Conservation (phyloP, 129 eudicot genomes). For the Scalesia atractyloides region DNA sequence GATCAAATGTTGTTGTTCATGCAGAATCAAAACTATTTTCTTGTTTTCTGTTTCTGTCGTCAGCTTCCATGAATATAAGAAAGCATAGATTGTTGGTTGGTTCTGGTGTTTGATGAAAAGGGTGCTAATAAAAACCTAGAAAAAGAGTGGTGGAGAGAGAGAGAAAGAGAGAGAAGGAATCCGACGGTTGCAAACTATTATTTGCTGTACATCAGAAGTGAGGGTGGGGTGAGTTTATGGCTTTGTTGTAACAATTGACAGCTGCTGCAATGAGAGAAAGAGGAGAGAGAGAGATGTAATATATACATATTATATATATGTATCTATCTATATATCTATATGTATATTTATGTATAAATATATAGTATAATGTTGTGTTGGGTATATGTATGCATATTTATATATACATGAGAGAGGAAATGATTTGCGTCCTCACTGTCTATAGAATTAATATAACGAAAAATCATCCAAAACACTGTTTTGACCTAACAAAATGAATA, state of each 20-base stretch:
- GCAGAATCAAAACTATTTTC: conserved; percentile 13
- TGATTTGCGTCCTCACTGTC: not conserved
- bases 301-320: not conserved
- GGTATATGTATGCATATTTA: not conserved
- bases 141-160: conserved; percentile 29
- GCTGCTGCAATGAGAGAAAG: conserved; percentile 45
- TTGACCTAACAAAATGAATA: not conserved
- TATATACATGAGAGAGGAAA: not conserved
- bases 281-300: conserved; percentile 4
- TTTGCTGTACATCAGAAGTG: conserved; percentile 72
- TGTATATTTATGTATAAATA: not conserved
- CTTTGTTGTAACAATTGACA: conserved; percentile 66
- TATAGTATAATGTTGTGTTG: not conserved
- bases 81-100: not conserved
- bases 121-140: conserved; percentile 26
- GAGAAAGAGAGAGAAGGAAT: conserved; percentile 33
- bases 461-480: not conserved
- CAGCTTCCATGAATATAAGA: conserved; percentile 20
- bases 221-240: conserved; percentile 46
- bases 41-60: not conserved
- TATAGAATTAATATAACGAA: too few species aligned
- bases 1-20: not conserved
- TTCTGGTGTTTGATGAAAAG: conserved; percentile 29
- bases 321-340: not conserved
- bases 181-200: conserved; percentile 91